Evolutionary conservation across 352 stramenopile species (phyloP).

Genomic region (Phytophthora pini): DNA sequence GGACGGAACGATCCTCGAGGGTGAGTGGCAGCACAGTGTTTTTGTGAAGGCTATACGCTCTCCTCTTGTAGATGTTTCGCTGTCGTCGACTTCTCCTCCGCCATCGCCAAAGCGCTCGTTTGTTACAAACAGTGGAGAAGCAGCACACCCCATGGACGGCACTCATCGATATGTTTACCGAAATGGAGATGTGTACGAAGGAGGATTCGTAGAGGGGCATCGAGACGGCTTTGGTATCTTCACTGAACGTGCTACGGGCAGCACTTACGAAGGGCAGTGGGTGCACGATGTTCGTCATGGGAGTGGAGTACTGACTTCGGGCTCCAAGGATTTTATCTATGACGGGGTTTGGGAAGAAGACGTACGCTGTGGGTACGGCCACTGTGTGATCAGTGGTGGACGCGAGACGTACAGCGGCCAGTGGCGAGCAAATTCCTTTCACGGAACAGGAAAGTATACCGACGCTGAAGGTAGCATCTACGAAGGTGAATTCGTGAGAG

Average conservation of each 20-base stretch:
- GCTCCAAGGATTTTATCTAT: constrained; percentile 84
- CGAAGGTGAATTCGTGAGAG: constrained; percentile 78
- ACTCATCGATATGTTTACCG: constrained; percentile 51
- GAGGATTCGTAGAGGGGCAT: constrained; percentile 54
- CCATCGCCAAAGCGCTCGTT: constrained; percentile 5
- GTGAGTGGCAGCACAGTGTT: constrained; percentile 77
- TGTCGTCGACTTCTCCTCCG: constrained; percentile 30
- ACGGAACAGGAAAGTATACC: constrained; percentile 81
- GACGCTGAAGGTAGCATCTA: constrained; percentile 85
- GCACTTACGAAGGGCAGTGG: constrained; percentile 82
- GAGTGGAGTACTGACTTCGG: constrained; percentile 69
- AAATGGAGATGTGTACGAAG: constrained; percentile 81
- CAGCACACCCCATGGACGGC: constrained; percentile 41
- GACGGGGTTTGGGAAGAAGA: constrained; percentile 76
- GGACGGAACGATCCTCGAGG: constrained; percentile 70
- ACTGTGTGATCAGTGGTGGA: constrained; percentile 78
- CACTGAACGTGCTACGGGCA: constrained; percentile 64
- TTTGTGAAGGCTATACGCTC: constrained; percentile 53
- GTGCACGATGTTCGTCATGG: constrained; percentile 61
- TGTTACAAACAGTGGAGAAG: constrained; percentile 6
- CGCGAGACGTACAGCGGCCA: constrained; percentile 76
- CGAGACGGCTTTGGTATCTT: constrained; percentile 70
- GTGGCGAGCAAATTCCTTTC: constrained; percentile 79
- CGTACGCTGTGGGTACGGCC: constrained; percentile 65
- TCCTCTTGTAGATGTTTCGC: constrained; percentile 70